Evolutionary conservation across 495 filamentous ascomycete genomes (phyloP), one percentile per base, ranked within the genome.

Genomic region (Endocarpon pusillum): DNA sequence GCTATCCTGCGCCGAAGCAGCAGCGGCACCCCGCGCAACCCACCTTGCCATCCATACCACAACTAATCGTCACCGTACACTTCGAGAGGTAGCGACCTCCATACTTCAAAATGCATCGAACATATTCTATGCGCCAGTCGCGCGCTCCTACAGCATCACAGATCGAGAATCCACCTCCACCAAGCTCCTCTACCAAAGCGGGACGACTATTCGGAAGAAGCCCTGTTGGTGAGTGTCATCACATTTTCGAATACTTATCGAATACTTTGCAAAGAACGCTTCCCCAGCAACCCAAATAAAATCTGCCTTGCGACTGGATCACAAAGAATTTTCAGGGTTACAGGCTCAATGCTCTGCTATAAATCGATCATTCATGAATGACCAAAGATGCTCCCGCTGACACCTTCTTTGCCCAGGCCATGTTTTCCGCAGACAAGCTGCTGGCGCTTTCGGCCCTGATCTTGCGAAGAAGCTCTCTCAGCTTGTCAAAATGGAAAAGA

Each of bases 401-500:
- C 21, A 46, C 51, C 43, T 32, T 36, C 28, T 18, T 29, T 16
- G 35, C 15, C 35, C 42, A 94, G 89, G 87, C 51, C 89, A 96
- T 81, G 82, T 78, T 34, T 78, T 96, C 54, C 82, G 89, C 49
- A 81, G 80, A 55, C 81, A 79, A 35, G 67, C 85, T 33, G 87
- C 86, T 37, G 89, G 89, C 38, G 81, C 84, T 49, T 96, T 91
- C 55, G 91, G 89, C 37, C 91, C 89, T 37, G 89, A 97, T 37
- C 77, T 97, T 20, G 78, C 91, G 35, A 87, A 89, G 67, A 97
- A 97, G 72, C 73, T 97, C 36, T 77, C 86, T 18, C 82, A 92
- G 66, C 72, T 97, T 22, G 89, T 97, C 39, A 96, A 97, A 67
- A 96, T 97, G 91, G 89, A 97, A 64, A 97, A 97, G 78, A 96